phyloP scores from a whole-genome alignment of 805 yeast species.

The Priceomyces haplophilus region DNA sequence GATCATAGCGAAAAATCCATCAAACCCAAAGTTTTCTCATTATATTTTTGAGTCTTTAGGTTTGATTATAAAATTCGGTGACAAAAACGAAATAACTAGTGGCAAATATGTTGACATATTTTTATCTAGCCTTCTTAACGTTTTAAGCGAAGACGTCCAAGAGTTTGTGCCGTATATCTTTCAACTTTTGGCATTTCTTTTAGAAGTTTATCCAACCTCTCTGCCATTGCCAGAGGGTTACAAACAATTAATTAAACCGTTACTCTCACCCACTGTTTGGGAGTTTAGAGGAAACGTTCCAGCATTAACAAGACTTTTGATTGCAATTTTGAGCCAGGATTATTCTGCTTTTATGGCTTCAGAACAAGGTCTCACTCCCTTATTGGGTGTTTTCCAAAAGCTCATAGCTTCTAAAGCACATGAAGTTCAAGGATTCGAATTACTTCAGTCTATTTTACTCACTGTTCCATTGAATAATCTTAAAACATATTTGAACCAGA shows the following conservation, averaged over 20 bases:
- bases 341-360: slow-evolving; percentile 36
- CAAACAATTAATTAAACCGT: slow-evolving; percentile 68
- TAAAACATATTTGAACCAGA: slow-evolving; percentile 58
- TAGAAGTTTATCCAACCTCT: slow-evolving; percentile 55
- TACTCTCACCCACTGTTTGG: slow-evolving; percentile 90
- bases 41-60: slow-evolving; percentile 87
- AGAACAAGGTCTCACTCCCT: slow-evolving; percentile 55
- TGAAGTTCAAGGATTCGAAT: slow-evolving; percentile 81
- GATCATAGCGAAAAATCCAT: slow-evolving; percentile 81
- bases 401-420: slow-evolving; percentile 79
- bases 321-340: slow-evolving; percentile 57
- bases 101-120: slow-evolving; percentile 46
- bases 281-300: slow-evolving; percentile 91
- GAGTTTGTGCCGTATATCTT: slow-evolving; percentile 93
- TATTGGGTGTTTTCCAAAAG: slow-evolving; percentile 95
- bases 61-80: slow-evolving; percentile 56
- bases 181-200: slow-evolving; percentile 78
- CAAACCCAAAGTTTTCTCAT: slow-evolving; percentile 92
- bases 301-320: slow-evolving; percentile 78
- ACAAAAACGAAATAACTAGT: slow-evolving; percentile 21
- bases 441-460: slow-evolving; percentile 66
- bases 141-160: slow-evolving; percentile 80
- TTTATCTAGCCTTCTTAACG: slow-evolving; percentile 63
- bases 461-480: slow-evolving; percentile 51
- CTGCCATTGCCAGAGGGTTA: slow-evolving; percentile 61